Evolutionary conservation across 2,329 filamentous ascomycete species (phyloP).

Genomic region (Colletotrichum musicola): DNA sequence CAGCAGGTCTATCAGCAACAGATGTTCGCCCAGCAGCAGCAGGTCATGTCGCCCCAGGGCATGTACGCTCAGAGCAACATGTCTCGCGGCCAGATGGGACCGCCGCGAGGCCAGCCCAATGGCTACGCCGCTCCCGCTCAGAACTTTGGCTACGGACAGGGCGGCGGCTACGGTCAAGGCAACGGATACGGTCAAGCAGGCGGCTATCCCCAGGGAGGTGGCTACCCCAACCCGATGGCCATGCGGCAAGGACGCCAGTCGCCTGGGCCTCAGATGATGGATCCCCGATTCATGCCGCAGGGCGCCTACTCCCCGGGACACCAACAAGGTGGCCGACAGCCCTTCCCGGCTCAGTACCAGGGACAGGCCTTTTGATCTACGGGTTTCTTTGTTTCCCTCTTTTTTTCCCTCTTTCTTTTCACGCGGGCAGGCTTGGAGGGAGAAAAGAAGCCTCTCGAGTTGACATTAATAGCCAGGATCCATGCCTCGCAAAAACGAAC

Average conservation of each 20-base stretch:
- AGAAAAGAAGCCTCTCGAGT: neutral
- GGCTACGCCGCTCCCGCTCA: conserved; percentile 21
- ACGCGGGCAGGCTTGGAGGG: too few species aligned
- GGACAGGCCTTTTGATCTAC: conserved; percentile 46
- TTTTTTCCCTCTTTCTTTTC: too few species aligned
- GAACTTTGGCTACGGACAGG: conserved; percentile 27
- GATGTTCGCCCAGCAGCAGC: conserved; percentile 43
- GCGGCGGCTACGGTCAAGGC: conserved; percentile 11
- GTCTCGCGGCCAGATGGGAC: conserved; percentile 32
- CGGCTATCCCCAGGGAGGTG: conserved; percentile 23
- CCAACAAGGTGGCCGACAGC: conserved; percentile 33
- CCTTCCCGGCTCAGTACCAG: conserved; percentile 47
- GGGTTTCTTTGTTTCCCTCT: too few species aligned
- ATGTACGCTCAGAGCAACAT: conserved; percentile 37
- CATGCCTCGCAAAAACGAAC: conserved; percentile 1
- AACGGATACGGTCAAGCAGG: conserved; percentile 19
- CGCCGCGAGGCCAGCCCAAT: conserved; percentile 19
- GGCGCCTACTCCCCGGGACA: conserved; percentile 30
- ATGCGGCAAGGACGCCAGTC: conserved; percentile 45
- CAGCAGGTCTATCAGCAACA: conserved; percentile 45
- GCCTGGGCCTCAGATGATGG: conserved; percentile 43
- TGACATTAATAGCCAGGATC: neutral
- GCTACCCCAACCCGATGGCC: conserved; percentile 41
- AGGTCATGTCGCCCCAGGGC: conserved; percentile 31
- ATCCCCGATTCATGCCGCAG: conserved; percentile 45